phyloP scores from a whole-genome alignment of 441 rosid genomes.

The Brassica balearica region DNA sequence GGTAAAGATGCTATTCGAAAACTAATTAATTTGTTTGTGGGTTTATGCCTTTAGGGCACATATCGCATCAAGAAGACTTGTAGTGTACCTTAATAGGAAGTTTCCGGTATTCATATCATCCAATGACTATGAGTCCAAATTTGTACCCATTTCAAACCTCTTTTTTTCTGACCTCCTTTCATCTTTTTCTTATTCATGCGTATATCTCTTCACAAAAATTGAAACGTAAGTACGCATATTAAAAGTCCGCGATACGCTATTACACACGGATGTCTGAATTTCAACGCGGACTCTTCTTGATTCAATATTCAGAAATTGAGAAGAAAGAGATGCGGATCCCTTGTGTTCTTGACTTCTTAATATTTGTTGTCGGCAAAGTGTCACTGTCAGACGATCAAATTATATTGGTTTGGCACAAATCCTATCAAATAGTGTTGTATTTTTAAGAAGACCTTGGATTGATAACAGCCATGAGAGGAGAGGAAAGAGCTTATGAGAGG shows the following conservation, averaged over 20 bases:
- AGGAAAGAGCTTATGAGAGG: background rate
- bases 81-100: too few relatives aligned
- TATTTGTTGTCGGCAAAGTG: background rate
- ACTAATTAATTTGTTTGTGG: too few relatives aligned
- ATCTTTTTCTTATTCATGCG: background rate
- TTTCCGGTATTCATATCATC: too few relatives aligned
- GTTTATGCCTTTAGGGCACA: too few relatives aligned
- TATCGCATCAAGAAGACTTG: too few relatives aligned
- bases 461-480: background rate
- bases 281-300: slow-evolving; percentile 40
- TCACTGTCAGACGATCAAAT: background rate
- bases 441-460: background rate
- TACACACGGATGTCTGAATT: slow-evolving; percentile 23
- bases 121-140: too few relatives aligned
- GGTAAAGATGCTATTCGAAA: too few relatives aligned
- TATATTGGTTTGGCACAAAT: background rate
- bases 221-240: background rate
- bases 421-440: background rate
- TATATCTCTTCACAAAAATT: background rate
- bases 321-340: slow-evolving; percentile 9
- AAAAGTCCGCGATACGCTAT: background rate
- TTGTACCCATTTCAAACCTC: too few relatives aligned
- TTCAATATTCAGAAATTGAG: slow-evolving; percentile 16
- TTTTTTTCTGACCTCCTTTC: background rate
- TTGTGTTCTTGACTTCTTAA: slow-evolving; percentile 11